Conservation (phyloP, 208 protist genomes). For the Acanthamoeba sp. region DNA sequence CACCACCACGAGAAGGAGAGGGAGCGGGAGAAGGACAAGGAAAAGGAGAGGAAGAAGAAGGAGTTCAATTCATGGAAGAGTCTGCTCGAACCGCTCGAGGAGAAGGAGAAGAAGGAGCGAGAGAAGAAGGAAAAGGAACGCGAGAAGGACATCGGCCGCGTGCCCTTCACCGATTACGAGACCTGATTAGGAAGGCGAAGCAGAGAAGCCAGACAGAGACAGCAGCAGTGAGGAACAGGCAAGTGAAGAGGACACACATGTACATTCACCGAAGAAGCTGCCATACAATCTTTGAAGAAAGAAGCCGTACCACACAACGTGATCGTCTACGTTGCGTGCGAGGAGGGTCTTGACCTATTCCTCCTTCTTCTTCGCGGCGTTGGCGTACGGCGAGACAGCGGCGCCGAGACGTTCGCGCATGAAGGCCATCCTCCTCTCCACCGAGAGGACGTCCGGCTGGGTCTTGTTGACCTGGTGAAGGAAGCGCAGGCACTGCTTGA, state of each 20-base stretch:
- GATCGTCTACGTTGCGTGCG: too few species aligned
- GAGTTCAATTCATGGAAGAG: conserved; percentile 4
- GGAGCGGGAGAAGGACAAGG: background rate
- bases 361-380: background rate
- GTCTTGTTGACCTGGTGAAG: background rate
- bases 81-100: conserved; percentile 35
- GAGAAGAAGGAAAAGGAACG: background rate
- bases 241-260: too few species aligned
- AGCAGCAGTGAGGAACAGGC: too few species aligned
- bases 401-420: background rate
- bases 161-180: conserved; percentile 28
- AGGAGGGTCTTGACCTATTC: too few species aligned
- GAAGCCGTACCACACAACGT: too few species aligned
- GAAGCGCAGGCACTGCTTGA: background rate
- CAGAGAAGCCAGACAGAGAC: too few species aligned
- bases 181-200: background rate
- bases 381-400: too few species aligned
- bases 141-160: background rate
- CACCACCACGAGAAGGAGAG: background rate
- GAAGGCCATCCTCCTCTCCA: background rate
- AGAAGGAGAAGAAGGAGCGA: conserved; percentile 7
- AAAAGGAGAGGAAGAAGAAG: background rate
- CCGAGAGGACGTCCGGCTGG: background rate
- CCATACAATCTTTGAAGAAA: too few species aligned
- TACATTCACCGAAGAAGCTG: too few species aligned